These are phyloP conservation scores for Trebouxia sp. DNA, from an alignment of 139 green algal genomes.

Conservation along the genomic window DNA sequence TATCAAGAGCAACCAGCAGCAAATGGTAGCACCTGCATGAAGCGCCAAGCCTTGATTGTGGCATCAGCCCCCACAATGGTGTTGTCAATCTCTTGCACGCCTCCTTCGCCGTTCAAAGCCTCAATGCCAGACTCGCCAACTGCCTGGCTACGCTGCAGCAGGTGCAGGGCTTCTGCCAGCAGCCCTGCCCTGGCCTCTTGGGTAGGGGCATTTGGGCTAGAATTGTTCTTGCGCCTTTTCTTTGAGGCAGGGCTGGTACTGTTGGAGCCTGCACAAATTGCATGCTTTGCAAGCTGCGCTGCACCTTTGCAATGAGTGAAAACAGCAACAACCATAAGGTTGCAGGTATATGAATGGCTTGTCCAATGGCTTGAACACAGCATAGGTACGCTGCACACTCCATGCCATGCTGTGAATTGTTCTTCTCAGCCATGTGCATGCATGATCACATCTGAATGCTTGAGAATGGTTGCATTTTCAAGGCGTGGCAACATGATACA, in stretches of 20 bases:
- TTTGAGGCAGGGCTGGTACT: background rate
- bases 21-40: slow-evolving; percentile 41
- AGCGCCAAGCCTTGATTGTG: slow-evolving; percentile 55
- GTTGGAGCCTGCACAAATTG: background rate
- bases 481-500: too few relatives aligned
- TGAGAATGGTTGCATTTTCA: too few relatives aligned
- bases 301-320: too few relatives aligned
- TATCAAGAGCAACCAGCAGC: background rate
- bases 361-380: background rate
- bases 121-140: slow-evolving; percentile 57
- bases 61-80: slow-evolving; percentile 41
- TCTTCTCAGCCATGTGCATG: too few relatives aligned
- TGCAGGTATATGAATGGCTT: background rate
- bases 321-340: too few relatives aligned
- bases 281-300: too few relatives aligned
- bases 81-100: slow-evolving; percentile 11
- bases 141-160: slow-evolving; percentile 29
- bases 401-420: too few relatives aligned
- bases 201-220: background rate
- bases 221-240: background rate
- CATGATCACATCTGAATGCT: too few relatives aligned
- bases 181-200: background rate
- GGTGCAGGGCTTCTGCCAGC: slow-evolving; percentile 32
- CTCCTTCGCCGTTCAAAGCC: slow-evolving; percentile 8
- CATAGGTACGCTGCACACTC: too few relatives aligned